Percentiles rank a stretch among this genome's conserved stretches.
phyloP scores from a whole-genome alignment of 441 rosid genomes.

The Melastoma candidum region DNA sequence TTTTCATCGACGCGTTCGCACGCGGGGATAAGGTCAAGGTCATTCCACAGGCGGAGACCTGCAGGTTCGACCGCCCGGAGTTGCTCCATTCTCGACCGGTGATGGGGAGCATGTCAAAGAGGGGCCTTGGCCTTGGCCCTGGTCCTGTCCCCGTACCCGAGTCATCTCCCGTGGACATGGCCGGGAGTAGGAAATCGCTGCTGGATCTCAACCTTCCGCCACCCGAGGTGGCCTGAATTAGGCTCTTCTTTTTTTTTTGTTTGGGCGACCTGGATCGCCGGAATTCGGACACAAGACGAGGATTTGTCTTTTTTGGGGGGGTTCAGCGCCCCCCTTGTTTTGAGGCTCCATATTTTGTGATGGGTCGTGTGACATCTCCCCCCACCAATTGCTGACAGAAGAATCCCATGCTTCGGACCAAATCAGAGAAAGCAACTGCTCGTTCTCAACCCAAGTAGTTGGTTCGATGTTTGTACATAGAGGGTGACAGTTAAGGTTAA shows the following conservation, averaged over 20 bases:
- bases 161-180: not conserved
- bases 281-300: not conserved
- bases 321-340: no score
- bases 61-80: constrained; percentile 12
- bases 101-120: constrained; percentile 2
- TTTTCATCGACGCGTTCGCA: constrained; percentile 13
- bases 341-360: no score
- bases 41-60: constrained; percentile 5
- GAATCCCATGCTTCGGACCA: no score
- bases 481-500: constrained; percentile 3
- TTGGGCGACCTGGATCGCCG: constrained; percentile 1
- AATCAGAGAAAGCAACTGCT: no score
- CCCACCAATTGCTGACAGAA: no score
- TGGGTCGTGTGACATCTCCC: no score
- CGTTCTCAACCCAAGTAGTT: not conserved
- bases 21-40: constrained; percentile 6
- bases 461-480: constrained; percentile 4
- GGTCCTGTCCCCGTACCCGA: not conserved
- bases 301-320: constrained; percentile 5
- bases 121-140: not conserved
- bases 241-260: not conserved
- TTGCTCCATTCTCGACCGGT: constrained; percentile 3
- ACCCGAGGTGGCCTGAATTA: constrained; percentile 13
- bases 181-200: constrained; percentile 7
- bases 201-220: constrained; percentile 21